Evolutionary conservation across 768 basidiomycete species (phyloP), one percentile per base, ranked within the genome.

Genomic region (Rhizopogon salebrosus): DNA sequence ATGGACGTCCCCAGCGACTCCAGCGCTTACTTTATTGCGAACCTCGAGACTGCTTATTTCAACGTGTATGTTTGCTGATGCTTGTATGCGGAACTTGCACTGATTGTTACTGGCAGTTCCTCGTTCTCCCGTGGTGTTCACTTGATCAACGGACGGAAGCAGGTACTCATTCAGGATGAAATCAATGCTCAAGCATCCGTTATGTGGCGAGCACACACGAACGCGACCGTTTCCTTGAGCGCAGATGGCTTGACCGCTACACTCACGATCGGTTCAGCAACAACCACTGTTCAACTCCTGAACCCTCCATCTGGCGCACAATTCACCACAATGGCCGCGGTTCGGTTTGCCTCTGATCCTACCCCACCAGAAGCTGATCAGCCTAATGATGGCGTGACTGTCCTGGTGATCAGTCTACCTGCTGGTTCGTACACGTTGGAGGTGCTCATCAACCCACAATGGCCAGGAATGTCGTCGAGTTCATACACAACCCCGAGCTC

Each of bases 121-220:
- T 83, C 88, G 7, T 80, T 89, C 62, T 81, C 83, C 62, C 93
- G 97, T 55, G 97, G 95, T 46, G 74, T 94, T 49, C 89, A 93
- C 42, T 64, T 85, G 54, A 62, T 98, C 58, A 98, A 98, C 69
- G 75, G 72, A 35, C 84, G 97, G 56, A 80, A 78, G 56, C 97
- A 98, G 70, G 85, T 98, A 13, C 82, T 99, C 14, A 66, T 99
- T 41, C 95, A 95, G 68, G 95, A 98, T 70, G 97, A 99, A 64
- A 85, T 98, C 63, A 77, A 70, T 16, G 72, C 84, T 2, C 68
- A 76, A 31, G 73, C 67, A 6, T 60, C 75, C 20, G 67, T 97
- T 41, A 80, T 85, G 73, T 97, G 95, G 95, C 84, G 92, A 42
- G 89, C 91, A 78, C 94, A 98, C 70, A 98, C 95, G 52, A 98